These are phyloP conservation scores for Saccharomyces uvarum DNA, from an alignment of 1,139 yeast genomes.

Conservation along the genomic window DNA sequence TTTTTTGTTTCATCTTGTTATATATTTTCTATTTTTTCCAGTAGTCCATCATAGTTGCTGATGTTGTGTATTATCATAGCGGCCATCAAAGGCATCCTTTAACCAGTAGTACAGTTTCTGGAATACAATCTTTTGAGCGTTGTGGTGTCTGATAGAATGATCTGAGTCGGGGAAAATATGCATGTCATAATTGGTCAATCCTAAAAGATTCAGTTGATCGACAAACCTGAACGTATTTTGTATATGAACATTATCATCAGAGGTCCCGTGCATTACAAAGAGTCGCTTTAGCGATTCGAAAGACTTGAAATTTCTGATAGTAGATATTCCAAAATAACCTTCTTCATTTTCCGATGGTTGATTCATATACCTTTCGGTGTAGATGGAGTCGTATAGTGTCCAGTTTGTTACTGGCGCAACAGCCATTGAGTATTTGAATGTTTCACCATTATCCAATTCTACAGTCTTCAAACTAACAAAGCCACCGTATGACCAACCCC, in stretches of 20 bases:
- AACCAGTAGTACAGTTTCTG: conserved; percentile 72
- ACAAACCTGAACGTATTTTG: conserved; percentile 74
- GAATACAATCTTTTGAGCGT: conserved; percentile 68
- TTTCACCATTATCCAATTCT: conserved; percentile 60
- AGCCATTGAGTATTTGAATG: conserved; percentile 72
- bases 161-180: conserved; percentile 92
- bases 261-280: conserved; percentile 87
- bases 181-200: conserved; percentile 77
- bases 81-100: conserved; percentile 55
- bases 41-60: background rate
- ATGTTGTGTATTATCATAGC: background rate
- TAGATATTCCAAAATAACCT: conserved; percentile 40
- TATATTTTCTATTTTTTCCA: background rate
- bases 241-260: conserved; percentile 93
- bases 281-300: conserved; percentile 51
- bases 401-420: conserved; percentile 89
- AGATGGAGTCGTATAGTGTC: conserved; percentile 71
- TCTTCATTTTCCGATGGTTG: conserved; percentile 48
- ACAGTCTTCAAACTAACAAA: conserved; percentile 69
- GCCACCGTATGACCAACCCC: conserved; percentile 97
- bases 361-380: conserved; percentile 88
- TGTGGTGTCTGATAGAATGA: conserved; percentile 72
- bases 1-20: background rate
- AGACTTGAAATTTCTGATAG: conserved; percentile 43
- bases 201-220: conserved; percentile 55